phyloP scores from a whole-genome alignment of 495 filamentous ascomycete species.

The Hamigera avellanea region DNA sequence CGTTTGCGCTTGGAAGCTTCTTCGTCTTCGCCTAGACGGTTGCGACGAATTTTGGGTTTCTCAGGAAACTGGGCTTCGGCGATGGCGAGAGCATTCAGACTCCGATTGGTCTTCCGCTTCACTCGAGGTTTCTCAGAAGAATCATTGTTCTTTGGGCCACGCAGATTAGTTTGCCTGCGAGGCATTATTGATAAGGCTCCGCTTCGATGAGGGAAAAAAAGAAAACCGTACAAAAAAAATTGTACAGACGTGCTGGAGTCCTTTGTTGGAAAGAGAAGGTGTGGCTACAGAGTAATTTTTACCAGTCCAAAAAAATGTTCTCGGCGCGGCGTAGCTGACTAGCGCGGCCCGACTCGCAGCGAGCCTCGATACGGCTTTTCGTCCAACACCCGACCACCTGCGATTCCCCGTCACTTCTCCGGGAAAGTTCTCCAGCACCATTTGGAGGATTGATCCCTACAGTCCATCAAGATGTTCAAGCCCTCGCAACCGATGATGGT shows the following conservation, averaged over 20 bases:
- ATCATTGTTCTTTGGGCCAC: conserved; percentile 36
- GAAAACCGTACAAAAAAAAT: no score
- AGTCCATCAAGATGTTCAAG: conserved; percentile 41
- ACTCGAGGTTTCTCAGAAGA: conserved; percentile 27
- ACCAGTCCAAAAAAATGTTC: no score
- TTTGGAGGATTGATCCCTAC: conserved; percentile 1
- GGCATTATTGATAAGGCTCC: conserved; percentile 40
- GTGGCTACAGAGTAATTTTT: no score
- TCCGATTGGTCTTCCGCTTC: conserved; percentile 44
- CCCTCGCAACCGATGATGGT: conserved; percentile 59
- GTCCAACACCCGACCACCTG: no score
- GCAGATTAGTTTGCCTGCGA: conserved; percentile 46
- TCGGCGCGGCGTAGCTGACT: no score
- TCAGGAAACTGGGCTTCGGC: conserved; percentile 52
- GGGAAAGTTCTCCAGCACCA: background rate
- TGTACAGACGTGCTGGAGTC: no score
- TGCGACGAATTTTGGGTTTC: conserved; percentile 37
- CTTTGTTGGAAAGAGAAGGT: no score
- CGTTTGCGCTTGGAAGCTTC: conserved; percentile 37
- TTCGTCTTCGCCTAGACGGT: conserved; percentile 48
- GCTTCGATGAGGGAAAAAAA: no score
- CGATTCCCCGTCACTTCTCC: no score
- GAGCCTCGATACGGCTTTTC: no score
- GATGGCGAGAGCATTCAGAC: conserved; percentile 75
- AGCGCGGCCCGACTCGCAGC: no score